Conservation (phyloP, 305 asterid species). For the Fraxinus platypoda region DNA sequence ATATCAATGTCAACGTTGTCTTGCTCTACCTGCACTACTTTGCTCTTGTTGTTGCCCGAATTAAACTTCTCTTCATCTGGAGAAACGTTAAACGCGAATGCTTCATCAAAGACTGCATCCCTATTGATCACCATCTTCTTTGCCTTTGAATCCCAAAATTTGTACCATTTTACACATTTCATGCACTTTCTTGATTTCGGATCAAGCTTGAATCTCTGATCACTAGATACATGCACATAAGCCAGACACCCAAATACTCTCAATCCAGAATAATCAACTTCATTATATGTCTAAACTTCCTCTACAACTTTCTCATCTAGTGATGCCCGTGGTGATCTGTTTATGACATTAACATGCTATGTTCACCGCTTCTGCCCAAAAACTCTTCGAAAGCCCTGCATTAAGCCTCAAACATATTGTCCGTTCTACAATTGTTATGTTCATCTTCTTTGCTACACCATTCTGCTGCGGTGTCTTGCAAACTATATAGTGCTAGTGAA, state of each 20-base stretch:
- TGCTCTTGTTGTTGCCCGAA: too few relatives aligned
- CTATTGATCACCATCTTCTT: not conserved
- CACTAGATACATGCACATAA: not conserved
- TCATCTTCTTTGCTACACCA: not conserved
- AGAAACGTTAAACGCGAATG: not conserved
- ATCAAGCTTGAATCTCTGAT: not conserved
- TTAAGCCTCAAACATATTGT: not conserved
- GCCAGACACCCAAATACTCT: not conserved
- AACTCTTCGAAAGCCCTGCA: not conserved
- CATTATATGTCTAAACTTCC: not conserved
- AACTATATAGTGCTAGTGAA: not conserved
- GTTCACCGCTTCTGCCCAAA: not conserved
- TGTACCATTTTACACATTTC: not conserved
- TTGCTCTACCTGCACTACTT: too few relatives aligned
- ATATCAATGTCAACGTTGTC: too few relatives aligned
- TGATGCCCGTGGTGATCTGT: not conserved
- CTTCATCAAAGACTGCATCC: not conserved
- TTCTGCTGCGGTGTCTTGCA: not conserved
- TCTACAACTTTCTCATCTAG: not conserved
- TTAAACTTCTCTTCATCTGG: too few relatives aligned
- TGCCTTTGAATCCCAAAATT: not conserved
- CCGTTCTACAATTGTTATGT: not conserved
- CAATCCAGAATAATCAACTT: not conserved
- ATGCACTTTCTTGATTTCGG: not conserved
- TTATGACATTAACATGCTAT: too few relatives aligned